phyloP scores from a whole-genome alignment of 257 asterid species.

The Agastache rugosa region DNA sequence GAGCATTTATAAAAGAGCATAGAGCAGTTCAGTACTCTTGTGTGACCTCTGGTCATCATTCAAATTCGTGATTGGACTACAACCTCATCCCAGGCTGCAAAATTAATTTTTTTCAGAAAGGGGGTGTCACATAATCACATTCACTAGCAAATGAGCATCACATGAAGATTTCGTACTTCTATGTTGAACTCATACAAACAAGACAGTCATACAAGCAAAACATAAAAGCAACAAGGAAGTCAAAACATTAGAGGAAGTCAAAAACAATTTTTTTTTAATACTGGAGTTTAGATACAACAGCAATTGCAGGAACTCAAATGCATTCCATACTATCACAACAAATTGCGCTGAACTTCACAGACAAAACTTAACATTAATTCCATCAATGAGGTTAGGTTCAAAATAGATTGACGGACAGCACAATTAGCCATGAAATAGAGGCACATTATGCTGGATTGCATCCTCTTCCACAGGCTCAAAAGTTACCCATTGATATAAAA shows the following conservation, averaged over 20 bases:
- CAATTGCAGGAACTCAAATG: background rate
- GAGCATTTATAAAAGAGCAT: background rate
- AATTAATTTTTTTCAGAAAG: background rate
- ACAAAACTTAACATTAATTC: background rate
- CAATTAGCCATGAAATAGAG: background rate
- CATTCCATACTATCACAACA: too few relatives aligned
- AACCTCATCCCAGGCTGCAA: conserved; percentile 6
- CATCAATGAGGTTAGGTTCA: background rate
- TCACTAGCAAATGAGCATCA: background rate
- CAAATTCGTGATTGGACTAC: background rate
- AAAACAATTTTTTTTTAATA: background rate
- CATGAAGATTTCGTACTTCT: background rate
- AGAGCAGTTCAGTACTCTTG: background rate
- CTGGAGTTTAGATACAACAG: background rate
- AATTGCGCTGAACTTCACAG: too few relatives aligned
- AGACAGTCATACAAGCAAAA: background rate
- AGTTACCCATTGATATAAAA: background rate
- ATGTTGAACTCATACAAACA: conserved; percentile 5
- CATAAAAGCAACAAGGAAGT: background rate
- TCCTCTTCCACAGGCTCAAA: background rate
- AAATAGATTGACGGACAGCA: background rate
- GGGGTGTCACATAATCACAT: background rate
- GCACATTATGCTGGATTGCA: background rate
- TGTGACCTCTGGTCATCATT: background rate
- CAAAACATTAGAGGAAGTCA: background rate